Percentiles rank a stretch among this genome's conserved stretches.
These are phyloP conservation scores for Fusarium torreyae DNA, from an alignment of 2,329 filamentous ascomycete genomes.

Conservation along the genomic window DNA sequence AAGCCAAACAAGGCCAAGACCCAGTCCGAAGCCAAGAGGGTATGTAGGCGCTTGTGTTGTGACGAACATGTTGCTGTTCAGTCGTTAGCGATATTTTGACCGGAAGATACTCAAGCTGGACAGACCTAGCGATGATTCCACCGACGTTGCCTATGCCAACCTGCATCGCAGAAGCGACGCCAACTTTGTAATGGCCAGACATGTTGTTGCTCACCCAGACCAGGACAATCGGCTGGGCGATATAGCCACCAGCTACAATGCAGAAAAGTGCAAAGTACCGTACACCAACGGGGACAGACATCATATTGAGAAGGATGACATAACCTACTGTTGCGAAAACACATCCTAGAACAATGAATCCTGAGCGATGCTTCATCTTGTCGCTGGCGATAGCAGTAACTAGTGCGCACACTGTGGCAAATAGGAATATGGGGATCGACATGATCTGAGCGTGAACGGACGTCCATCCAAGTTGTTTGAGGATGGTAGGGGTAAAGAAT, in stretches of 20 bases:
- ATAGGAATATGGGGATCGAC: constrained; percentile 72
- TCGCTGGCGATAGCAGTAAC: constrained; percentile 56
- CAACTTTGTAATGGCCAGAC: constrained; percentile 76
- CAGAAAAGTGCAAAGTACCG: constrained; percentile 31
- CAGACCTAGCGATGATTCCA: constrained; percentile 50
- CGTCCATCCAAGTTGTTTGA: constrained; percentile 70
- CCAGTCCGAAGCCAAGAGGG: constrained; percentile 19
- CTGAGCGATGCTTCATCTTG: constrained; percentile 12
- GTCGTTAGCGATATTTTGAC: neutral
- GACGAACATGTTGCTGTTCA: constrained; percentile 20
- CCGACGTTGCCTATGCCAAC: constrained; percentile 73
- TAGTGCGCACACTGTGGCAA: constrained; percentile 73
- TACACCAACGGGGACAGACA: constrained; percentile 15
- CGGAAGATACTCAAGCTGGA: neutral
- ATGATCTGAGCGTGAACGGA: constrained; percentile 74
- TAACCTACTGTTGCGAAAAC: constrained; percentile 17
- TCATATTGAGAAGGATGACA: constrained; percentile 13
- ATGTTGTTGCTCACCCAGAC: constrained; percentile 86
- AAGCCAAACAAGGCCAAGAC: constrained; percentile 23
- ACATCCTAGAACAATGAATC: constrained; percentile 24
- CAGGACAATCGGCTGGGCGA: constrained; percentile 64
- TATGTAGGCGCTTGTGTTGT: constrained; percentile 14
- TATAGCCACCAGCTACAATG: constrained; percentile 18
- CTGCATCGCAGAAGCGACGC: constrained; percentile 75
- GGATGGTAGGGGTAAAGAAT: constrained; percentile 75